Percentiles rank a stretch among this genome's conserved stretches.
Evolutionary conservation across 2,329 filamentous ascomycete species (phyloP).

Genomic region (Talaromyces sp.): DNA sequence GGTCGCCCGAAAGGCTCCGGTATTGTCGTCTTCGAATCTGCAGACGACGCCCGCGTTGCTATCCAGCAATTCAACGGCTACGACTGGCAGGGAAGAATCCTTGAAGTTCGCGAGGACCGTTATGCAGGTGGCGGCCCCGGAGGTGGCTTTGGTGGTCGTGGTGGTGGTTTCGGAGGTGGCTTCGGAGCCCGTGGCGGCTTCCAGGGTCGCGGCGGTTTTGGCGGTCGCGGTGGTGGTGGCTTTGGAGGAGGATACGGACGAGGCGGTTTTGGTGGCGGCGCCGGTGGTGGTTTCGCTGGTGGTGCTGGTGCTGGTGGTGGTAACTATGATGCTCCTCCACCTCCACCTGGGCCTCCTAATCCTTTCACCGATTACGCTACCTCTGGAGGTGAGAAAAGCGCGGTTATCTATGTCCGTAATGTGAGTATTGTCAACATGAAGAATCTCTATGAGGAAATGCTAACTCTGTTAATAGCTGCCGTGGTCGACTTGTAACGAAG

Average conservation of each 20-base stretch:
- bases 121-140: conserved; percentile 60
- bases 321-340: conserved; percentile 36
- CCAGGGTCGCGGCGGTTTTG: conserved; percentile 52
- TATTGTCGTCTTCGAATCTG: conserved; percentile 92
- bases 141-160: conserved; percentile 37
- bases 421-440: conserved; percentile 55
- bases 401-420: conserved; percentile 93
- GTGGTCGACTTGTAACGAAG: conserved; percentile 98
- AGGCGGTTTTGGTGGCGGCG: conserved; percentile 51
- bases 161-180: conserved; percentile 31
- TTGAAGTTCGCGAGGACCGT: conserved; percentile 95
- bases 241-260: conserved; percentile 35
- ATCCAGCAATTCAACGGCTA: conserved; percentile 98
- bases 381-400: conserved; percentile 74
- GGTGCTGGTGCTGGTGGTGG: conserved; percentile 51
- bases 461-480: conserved; percentile 60
- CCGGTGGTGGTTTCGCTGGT: conserved; percentile 48
- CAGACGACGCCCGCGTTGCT: conserved; percentile 90
- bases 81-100: conserved; percentile 89
- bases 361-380: conserved; percentile 92
- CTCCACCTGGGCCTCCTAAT: conserved; percentile 61
- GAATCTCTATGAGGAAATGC: not conserved
- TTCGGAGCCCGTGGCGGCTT: conserved; percentile 42
- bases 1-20: conserved; percentile 94
- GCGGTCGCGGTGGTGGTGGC: conserved; percentile 42